Conservation (phyloP, 192 early-diverging fungal species). For the Backusella australiensis region DNA sequence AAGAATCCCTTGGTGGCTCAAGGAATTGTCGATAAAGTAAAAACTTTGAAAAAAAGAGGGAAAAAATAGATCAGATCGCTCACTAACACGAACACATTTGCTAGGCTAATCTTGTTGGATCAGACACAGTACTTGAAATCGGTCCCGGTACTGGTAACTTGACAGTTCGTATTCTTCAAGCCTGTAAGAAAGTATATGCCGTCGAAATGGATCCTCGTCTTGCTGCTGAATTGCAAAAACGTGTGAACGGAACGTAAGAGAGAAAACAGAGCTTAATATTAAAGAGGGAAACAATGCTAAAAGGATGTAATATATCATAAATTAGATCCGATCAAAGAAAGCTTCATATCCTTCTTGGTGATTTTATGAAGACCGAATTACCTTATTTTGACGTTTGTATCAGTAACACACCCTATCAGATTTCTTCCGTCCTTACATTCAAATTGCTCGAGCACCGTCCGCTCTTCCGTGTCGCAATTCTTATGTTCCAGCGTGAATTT, state of each 20-base stretch:
- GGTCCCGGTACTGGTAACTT: slow-evolving; percentile 99
- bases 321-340: slow-evolving; percentile 71
- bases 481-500: slow-evolving; percentile 99
- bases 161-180: slow-evolving; percentile 89
- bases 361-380: slow-evolving; percentile 95
- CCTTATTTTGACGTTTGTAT: slow-evolving; percentile 99
- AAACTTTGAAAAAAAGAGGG: not conserved
- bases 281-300: not conserved
- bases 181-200: slow-evolving; percentile 90
- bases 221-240: slow-evolving; percentile 94
- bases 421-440: slow-evolving; percentile 93
- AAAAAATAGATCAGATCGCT: slow-evolving; percentile 7
- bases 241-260: slow-evolving; percentile 90
- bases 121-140: slow-evolving; percentile 87
- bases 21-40: slow-evolving; percentile 96
- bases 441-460: slow-evolving; percentile 96
- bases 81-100: not conserved
- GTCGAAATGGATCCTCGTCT: slow-evolving; percentile 97
- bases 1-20: slow-evolving; percentile 97
- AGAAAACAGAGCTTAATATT: not conserved
- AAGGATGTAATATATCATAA: not conserved
- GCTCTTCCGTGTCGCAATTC: slow-evolving; percentile 79
- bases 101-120: slow-evolving; percentile 53
- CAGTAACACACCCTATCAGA: slow-evolving; percentile 98
- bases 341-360: slow-evolving; percentile 95